These are phyloP conservation scores for Phylloporus scabripes DNA, from an alignment of 768 basidiomycete genomes.

Conservation along the genomic window DNA sequence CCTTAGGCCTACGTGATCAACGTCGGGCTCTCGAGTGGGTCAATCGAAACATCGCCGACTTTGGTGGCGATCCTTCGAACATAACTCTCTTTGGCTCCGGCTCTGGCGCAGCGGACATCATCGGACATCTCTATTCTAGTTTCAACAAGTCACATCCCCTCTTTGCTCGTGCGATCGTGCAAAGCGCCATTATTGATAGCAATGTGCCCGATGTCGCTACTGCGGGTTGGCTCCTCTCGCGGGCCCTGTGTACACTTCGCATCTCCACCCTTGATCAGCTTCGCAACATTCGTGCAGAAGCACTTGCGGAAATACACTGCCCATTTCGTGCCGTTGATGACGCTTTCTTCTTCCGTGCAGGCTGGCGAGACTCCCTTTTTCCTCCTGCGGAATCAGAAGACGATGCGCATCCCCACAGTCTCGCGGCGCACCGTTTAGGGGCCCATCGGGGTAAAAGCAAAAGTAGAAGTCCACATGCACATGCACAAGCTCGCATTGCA, in stretches of 20 bases:
- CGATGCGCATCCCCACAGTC: conserved; percentile 8
- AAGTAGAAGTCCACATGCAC: conserved; percentile 29
- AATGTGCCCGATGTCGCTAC: conserved; percentile 53
- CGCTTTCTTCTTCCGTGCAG: conserved; percentile 58
- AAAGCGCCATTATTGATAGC: conserved; percentile 61
- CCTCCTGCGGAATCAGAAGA: conserved; percentile 26
- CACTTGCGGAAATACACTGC: conserved; percentile 49
- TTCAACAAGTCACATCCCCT: conserved; percentile 54
- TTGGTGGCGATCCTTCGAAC: conserved; percentile 60
- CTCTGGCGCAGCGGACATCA: conserved; percentile 47
- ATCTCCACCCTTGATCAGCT: conserved; percentile 57
- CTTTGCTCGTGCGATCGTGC: conserved; percentile 72
- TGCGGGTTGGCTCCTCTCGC: conserved; percentile 64
- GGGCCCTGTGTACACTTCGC: conserved; percentile 52
- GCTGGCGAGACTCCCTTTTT: conserved; percentile 48
- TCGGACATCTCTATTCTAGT: conserved; percentile 58
- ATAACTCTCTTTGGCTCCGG: conserved; percentile 41
- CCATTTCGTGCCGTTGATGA: conserved; percentile 60
- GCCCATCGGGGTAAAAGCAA: conserved; percentile 18
- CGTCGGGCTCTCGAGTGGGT: conserved; percentile 61
- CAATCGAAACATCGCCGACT: conserved; percentile 50
- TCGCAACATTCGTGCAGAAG: conserved; percentile 51
- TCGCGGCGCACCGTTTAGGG: conserved; percentile 23
- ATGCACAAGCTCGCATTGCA: conserved; percentile 15
- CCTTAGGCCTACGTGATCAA: conserved; percentile 57